Evolutionary conservation across 2,329 filamentous ascomycete genomes (phyloP), one percentile per base, ranked within the genome.

Genomic region (Penicillium sp.): DNA sequence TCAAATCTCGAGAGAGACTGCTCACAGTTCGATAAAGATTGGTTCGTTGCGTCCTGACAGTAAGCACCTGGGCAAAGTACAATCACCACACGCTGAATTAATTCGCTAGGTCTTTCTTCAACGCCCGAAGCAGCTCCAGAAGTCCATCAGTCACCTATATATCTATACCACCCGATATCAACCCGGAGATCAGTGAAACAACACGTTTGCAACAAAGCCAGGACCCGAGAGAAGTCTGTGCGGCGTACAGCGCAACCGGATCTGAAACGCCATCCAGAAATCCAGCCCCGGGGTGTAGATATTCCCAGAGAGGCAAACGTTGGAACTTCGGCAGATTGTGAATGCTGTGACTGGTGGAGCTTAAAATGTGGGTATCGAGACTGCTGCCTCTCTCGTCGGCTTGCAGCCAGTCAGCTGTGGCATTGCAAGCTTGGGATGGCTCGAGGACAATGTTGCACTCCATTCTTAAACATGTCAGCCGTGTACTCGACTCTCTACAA

Each of bases 181-280:
- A 24, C 24, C 24, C 24, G 4, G 18, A 18, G 18, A 18, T 18
- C 18, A 18, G 18, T 31, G 5, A 16, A 49, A 39, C 13, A 18
- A 32, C 13, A 32, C n/a, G 43, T 31, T 14, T 32, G 16, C 36
- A 31, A 39, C 22, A 13, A n/a, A 47, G 53, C 46, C 45, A 24
- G 32, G 43, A 54, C 29, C 39, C 41, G 40, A 54, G 18, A 40
- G 16, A 36, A 50, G 29, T 14, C 16, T n/a, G 14, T 22, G 40
- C 8, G 27, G 40, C 10, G 50, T 57, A 54, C 36, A 53, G 57
- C 57, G 40, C 43, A 34, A 56, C 56, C 40, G 27, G 38, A 9
- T 32, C 52, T 55, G 58, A 54, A 62, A 59, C 60, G 48, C 8
- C 22, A 50, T 14, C 46, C 34, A 45, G 27, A n/a, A 24, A 50